Evolutionary conservation across 2,329 filamentous ascomycete genomes (phyloP), one percentile per base, ranked within the genome.

Genomic region (Colletotrichum sp.): DNA sequence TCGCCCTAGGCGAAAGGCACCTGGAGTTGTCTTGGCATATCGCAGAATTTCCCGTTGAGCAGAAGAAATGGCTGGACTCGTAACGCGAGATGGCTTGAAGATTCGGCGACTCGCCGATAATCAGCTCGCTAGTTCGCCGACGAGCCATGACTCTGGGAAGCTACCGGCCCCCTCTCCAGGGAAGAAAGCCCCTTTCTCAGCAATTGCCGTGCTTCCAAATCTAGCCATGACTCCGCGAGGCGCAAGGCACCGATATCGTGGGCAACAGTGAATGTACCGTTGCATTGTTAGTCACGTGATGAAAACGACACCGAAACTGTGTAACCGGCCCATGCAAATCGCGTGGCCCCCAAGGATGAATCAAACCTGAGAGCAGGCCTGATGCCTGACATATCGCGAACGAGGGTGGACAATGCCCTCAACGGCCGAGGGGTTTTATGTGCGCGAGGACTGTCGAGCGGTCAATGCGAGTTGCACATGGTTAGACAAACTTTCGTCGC

Each of bases 301-400:
- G 16, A 72, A 63, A 68, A 24, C 55, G 72, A 68, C 63, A 77
- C 75, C 72, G 63, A 76, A 62, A 69, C 67, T 59, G 72, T 69
- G 75, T 71, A 69, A 72, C 72, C 67, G 26, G 57, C 60, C 74
- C 74, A 30, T 32, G 59, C 44, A 63, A 44, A 74, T 65, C 74
- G 70, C 74, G 74, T 76, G 74, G 70, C 65, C 28, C 59, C 26
- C 74, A 73, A 72, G 73, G 73, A 75, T 75, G 36, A 30, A 63
- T 72, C 57, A 76, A 63, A 72, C 55, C 68, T 26, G 26, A 59
- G 15, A n/a, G 15, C 32, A 18, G 71, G 73, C 68, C 28, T 62
- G 21, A 71, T 75, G 59, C 72, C 57, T 69, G 44, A 52, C 4
- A 52, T 59, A 60, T 75, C 59, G 62, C 30, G 44, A 44, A 34